A percentile compares a stretch with the other conserved stretches of the same genome.
phyloP scores from a whole-genome alignment of 805 yeast species.

The Wickerhamia fluorescens region DNA sequence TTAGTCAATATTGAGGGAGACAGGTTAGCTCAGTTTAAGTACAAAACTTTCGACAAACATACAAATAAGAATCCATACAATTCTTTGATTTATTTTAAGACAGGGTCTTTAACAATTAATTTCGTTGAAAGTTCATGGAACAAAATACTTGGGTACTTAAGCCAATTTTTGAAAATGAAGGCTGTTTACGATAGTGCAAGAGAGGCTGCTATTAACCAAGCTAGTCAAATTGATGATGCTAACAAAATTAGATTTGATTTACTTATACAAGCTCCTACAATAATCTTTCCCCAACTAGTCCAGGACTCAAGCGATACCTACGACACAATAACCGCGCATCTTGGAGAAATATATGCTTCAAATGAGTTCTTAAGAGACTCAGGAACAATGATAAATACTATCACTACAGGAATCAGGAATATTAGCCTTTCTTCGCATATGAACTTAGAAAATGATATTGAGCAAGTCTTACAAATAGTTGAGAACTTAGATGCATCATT shows the following conservation, averaged over 20 bases:
- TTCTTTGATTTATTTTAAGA: constrained; percentile 52
- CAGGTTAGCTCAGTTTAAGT: constrained; percentile 71
- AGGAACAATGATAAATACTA: constrained; percentile 39
- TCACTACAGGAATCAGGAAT: constrained; percentile 65
- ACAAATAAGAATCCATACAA: constrained; percentile 45
- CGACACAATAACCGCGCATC: constrained; percentile 61
- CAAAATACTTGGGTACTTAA: constrained; percentile 57
- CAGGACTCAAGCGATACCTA: constrained; percentile 32
- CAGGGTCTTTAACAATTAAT: constrained; percentile 71
- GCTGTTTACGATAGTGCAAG: constrained; percentile 84
- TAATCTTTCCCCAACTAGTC: constrained; percentile 63
- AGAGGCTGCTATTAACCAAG: constrained; percentile 80
- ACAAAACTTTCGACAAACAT: constrained; percentile 67
- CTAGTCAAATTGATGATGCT: constrained; percentile 53
- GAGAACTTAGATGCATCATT: constrained; percentile 58
- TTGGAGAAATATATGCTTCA: constrained; percentile 74
- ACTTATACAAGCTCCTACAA: constrained; percentile 70
- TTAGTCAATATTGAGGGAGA: constrained; percentile 76
- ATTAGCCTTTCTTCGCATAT: constrained; percentile 62
- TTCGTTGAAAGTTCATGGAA: constrained; percentile 78
- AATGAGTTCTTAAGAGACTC: constrained; percentile 45
- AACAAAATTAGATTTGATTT: constrained; percentile 65
- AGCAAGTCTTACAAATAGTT: constrained; percentile 57
- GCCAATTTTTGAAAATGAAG: constrained; percentile 79
- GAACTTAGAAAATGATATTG: constrained; percentile 30